phyloP scores from a whole-genome alignment of 164 flowering plant species.

The Magnolia officinalis region DNA sequence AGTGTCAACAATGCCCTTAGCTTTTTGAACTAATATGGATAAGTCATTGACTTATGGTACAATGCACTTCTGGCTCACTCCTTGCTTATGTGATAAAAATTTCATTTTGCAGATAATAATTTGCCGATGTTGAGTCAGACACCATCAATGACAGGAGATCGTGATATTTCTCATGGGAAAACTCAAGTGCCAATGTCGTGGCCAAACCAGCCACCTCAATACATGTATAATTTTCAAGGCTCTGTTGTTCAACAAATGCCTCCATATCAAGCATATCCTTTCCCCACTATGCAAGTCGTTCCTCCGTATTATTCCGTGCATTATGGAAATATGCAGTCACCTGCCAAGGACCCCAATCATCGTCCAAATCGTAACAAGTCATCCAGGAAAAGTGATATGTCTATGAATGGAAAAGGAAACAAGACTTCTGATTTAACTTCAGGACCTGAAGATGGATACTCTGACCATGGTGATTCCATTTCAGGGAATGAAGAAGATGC shows the following conservation, averaged over 20 bases:
- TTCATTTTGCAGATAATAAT: conserved; percentile 32
- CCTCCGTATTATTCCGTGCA: conserved; percentile 53
- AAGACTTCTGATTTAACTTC: conserved; percentile 28
- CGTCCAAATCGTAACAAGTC: conserved; percentile 31
- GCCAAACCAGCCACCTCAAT: conserved; percentile 63
- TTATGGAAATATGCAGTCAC: conserved; percentile 51
- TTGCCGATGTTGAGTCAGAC: conserved; percentile 33
- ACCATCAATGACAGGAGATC: conserved; percentile 24
- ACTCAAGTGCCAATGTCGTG: conserved; percentile 58
- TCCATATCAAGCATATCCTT: conserved; percentile 61
- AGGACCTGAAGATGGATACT: conserved; percentile 1
- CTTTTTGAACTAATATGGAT: neutral
- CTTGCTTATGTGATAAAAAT: neutral
- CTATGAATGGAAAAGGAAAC: conserved; percentile 26
- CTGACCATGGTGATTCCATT: conserved; percentile 40
- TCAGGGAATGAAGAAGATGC: conserved; percentile 49
- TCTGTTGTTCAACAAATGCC: conserved; percentile 41
- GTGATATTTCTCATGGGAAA: conserved; percentile 18
- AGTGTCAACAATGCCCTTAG: conserved; percentile 2
- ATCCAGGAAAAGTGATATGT: conserved; percentile 40
- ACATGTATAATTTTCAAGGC: conserved; percentile 59
- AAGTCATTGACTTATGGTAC: neutral
- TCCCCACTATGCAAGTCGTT: conserved; percentile 53
- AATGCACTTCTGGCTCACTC: neutral
- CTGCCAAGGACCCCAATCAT: conserved; percentile 30